A percentile compares a stretch with the other conserved stretches of the same genome.
These are phyloP conservation scores for Neurospora sp. DNA, from an alignment of 495 filamentous ascomycete species.

Conservation along the genomic window DNA sequence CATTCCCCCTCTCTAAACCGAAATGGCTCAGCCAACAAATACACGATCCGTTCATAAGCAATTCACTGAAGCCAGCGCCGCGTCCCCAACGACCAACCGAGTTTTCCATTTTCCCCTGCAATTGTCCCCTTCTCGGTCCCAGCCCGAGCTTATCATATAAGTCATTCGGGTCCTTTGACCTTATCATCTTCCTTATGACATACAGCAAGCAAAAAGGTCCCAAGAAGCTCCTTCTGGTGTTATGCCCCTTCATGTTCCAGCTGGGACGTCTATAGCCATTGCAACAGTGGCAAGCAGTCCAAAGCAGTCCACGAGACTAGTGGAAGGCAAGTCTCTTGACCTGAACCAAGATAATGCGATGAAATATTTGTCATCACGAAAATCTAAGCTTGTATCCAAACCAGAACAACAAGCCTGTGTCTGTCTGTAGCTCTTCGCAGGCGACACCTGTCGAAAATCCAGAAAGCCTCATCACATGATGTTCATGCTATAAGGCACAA, in stretches of 20 bases:
- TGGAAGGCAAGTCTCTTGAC: not conserved
- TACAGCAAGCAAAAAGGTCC: not conserved
- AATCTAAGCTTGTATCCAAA: not conserved
- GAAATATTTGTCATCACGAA: not conserved
- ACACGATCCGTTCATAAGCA: not conserved
- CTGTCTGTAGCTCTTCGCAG: not conserved
- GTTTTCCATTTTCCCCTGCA: not conserved
- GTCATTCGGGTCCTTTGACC: not conserved
- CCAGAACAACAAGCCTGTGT: not conserved
- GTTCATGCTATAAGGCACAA: conserved; percentile 36
- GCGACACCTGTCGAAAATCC: not conserved
- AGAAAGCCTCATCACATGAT: not conserved
- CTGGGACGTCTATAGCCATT: not conserved
- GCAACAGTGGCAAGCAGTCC: not conserved
- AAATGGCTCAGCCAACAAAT: not conserved
- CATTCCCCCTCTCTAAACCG: not conserved
- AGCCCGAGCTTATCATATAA: not conserved
- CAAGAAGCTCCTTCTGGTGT: not conserved
- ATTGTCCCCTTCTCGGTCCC: not conserved
- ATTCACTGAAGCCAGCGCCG: not conserved
- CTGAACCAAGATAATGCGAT: not conserved
- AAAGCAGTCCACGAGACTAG: not conserved
- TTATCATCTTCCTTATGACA: not conserved
- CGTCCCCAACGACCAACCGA: not conserved
- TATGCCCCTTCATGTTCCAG: not conserved